phyloP scores from a whole-genome alignment of 192 early-diverging fungal genomes.

The Backusella circina region DNA sequence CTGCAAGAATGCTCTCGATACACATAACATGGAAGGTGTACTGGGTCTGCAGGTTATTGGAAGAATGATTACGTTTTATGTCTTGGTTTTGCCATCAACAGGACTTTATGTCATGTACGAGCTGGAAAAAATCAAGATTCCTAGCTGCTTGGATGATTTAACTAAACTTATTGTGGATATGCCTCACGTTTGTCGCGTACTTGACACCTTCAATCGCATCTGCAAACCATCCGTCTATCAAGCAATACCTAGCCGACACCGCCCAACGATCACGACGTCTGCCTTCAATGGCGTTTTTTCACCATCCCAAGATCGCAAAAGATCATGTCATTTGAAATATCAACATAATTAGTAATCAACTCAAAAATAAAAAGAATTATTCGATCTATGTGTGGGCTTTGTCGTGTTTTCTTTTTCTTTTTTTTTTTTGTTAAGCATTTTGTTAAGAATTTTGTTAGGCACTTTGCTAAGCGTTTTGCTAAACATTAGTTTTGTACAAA shows the following conservation, averaged over 20 bases:
- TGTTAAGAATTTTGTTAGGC: too few relatives aligned
- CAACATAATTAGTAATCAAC: not conserved
- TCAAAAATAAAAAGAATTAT: too few relatives aligned
- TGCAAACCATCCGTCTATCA: not conserved
- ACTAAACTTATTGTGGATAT: slow-evolving; percentile 7
- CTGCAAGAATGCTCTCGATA: slow-evolving; percentile 8
- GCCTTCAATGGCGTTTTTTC: not conserved
- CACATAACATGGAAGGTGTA: slow-evolving; percentile 15
- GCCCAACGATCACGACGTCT: not conserved
- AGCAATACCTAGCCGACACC: not conserved
- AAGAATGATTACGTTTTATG: slow-evolving; percentile 9
- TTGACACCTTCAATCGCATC: slow-evolving; percentile 1
- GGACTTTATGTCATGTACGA: slow-evolving; percentile 16
- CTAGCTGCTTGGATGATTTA: slow-evolving; percentile 13
- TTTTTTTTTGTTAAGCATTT: too few relatives aligned
- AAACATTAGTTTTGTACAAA: too few relatives aligned
- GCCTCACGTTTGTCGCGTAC: not conserved
- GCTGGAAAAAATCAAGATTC: slow-evolving; percentile 4
- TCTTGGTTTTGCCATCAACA: slow-evolving; percentile 13
- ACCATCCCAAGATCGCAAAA: not conserved
- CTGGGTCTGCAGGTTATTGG: not conserved
- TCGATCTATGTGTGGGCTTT: too few relatives aligned
- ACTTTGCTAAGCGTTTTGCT: too few relatives aligned
- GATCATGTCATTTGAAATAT: not conserved
- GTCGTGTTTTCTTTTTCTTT: too few relatives aligned